phyloP scores from a whole-genome alignment of 2,329 filamentous ascomycete genomes.

The Sclerotinia borealis region DNA sequence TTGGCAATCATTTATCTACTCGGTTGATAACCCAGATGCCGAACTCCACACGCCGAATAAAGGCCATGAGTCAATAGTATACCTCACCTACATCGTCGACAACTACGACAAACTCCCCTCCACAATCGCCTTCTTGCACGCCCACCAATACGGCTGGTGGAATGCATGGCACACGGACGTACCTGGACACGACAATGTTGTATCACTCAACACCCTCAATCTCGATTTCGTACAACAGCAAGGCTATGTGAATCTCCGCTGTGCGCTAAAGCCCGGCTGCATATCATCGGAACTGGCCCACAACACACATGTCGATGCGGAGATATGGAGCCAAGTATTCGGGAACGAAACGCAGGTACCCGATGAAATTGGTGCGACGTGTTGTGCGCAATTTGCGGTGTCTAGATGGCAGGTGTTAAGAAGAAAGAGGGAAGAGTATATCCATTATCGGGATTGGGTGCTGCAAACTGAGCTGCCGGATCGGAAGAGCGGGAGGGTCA shows the following conservation, averaged over 20 bases:
- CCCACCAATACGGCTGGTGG: slow-evolving; percentile 42
- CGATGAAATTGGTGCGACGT: slow-evolving; percentile 44
- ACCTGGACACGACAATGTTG: slow-evolving; percentile 30
- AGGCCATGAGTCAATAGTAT: slow-evolving; percentile 26
- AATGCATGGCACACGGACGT: slow-evolving; percentile 21
- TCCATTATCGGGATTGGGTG: slow-evolving; percentile 53
- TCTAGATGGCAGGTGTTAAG: slow-evolving; percentile 44
- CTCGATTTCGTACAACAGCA: slow-evolving; percentile 37
- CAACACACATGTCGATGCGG: slow-evolving; percentile 39
- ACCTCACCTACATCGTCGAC: slow-evolving; percentile 53
- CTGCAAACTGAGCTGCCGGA: slow-evolving; percentile 48
- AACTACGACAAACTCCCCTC: slow-evolving; percentile 48
- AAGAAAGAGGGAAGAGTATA: slow-evolving; percentile 47
- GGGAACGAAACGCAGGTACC: slow-evolving; percentile 34
- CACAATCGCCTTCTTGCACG: slow-evolving; percentile 32
- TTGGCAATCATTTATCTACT: slow-evolving; percentile 17
- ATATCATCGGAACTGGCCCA: slow-evolving; percentile 25
- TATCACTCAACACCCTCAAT: slow-evolving; percentile 20
- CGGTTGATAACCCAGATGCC: slow-evolving; percentile 23
- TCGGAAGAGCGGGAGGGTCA: slow-evolving; percentile 50
- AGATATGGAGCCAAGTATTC: slow-evolving; percentile 34
- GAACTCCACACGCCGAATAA: slow-evolving; percentile 46
- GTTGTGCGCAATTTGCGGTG: slow-evolving; percentile 61
- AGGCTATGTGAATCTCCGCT: slow-evolving; percentile 56
- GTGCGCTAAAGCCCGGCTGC: slow-evolving; percentile 52